Conservation (phyloP, 352 stramenopile genomes). For the Globisporangium middletonii region DNA sequence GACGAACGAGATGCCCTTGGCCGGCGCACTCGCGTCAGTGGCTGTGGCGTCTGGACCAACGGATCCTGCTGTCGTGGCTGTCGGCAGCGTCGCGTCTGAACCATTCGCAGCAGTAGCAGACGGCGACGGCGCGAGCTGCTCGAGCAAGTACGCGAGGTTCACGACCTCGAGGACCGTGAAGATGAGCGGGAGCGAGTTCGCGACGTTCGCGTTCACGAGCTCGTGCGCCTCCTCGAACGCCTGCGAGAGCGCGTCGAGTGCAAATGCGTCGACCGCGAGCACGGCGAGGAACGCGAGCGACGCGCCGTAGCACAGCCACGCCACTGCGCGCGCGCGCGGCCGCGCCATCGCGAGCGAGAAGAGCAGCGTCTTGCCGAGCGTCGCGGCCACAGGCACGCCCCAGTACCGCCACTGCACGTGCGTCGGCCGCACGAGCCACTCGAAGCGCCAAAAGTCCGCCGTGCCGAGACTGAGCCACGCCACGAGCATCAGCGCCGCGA, state of each 20-base stretch:
- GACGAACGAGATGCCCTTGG: conserved; percentile 71
- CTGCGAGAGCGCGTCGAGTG: conserved; percentile 57
- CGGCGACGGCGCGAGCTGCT: conserved; percentile 35
- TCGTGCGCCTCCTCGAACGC: conserved; percentile 42
- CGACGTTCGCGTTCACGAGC: conserved; percentile 66
- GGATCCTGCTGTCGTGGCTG: conserved; percentile 8
- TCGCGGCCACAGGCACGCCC: conserved; percentile 61
- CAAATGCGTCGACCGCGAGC: conserved; percentile 69
- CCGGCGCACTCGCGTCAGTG: conserved; percentile 10
- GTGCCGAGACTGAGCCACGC: conserved; percentile 46
- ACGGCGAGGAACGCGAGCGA: conserved; percentile 51
- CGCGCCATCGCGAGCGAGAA: conserved; percentile 49
- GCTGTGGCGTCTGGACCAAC: conserved; percentile 17
- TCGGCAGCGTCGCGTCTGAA: conserved; percentile 7
- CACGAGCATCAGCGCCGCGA: conserved; percentile 45
- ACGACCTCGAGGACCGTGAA: conserved; percentile 83
- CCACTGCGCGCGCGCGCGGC: conserved; percentile 29
- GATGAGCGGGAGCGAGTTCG: conserved; percentile 78
- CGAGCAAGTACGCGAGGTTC: conserved; percentile 62
- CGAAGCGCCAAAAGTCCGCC: conserved; percentile 22
- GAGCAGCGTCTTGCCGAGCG: conserved; percentile 49
- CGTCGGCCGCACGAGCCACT: conserved; percentile 44
- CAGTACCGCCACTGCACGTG: conserved; percentile 65
- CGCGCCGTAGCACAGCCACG: conserved; percentile 43
- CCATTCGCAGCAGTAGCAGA: conserved; percentile 7